phyloP scores from a whole-genome alignment of 106 monocot species.

The Dendrobium officinale region DNA sequence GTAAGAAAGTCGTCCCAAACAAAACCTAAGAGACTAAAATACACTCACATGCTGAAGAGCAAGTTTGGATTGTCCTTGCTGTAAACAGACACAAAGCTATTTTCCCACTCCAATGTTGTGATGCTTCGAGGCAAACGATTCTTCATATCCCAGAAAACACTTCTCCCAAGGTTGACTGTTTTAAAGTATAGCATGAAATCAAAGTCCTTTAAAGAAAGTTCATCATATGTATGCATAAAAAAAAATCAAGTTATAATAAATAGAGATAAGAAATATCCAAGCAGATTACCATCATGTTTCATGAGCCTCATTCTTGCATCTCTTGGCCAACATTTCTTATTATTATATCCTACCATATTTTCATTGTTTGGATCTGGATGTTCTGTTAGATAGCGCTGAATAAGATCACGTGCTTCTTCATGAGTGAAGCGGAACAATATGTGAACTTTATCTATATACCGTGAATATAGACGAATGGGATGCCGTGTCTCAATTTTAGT shows the following conservation, averaged over 20 bases:
- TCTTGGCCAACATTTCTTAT: constrained; percentile 99
- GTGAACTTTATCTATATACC: constrained; percentile 95
- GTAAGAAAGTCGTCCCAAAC: too few relatives aligned
- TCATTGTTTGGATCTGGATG: constrained; percentile 99
- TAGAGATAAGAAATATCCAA: neutral
- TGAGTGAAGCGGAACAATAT: constrained; percentile 96
- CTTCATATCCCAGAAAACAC: constrained; percentile 99
- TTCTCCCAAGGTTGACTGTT: constrained; percentile 96
- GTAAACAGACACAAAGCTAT: constrained; percentile 96
- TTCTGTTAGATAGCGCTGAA: constrained; percentile 92
- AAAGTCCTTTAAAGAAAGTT: neutral
- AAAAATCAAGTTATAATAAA: constrained; percentile 2
- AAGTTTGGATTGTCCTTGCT: constrained; percentile 99
- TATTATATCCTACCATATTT: constrained; percentile 99
- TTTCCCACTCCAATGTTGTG: constrained; percentile 99
- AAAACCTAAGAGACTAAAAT: neutral
- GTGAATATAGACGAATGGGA: constrained; percentile 94
- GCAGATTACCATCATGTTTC: constrained; percentile 92
- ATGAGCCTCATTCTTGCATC: constrained; percentile 99
- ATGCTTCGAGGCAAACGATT: constrained; percentile 96
- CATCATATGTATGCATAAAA: neutral
- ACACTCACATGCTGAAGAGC: constrained; percentile 94
- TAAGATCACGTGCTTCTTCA: constrained; percentile 96
- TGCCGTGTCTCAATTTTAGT: constrained; percentile 92
- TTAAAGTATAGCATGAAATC: neutral